A percentile compares a stretch with the other conserved stretches of the same genome.
phyloP scores from a whole-genome alignment of 805 yeast species.

The Ogataea methanolica region DNA sequence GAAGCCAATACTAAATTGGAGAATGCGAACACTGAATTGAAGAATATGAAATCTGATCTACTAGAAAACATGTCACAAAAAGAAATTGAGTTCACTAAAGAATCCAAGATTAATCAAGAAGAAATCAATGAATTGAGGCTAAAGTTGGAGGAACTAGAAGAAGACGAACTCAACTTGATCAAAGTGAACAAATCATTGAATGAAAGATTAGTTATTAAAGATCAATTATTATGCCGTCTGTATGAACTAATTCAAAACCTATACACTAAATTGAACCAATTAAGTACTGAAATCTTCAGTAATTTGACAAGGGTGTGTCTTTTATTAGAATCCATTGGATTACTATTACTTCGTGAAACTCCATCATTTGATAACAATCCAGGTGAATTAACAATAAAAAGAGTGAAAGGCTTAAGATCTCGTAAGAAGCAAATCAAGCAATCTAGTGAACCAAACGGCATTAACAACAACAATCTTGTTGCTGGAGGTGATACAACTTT shows the following conservation, averaged over 20 bases:
- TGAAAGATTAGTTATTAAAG: constrained; percentile 20
- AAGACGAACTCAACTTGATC: constrained; percentile 37
- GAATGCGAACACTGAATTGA: constrained; percentile 21
- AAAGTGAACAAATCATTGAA: constrained; percentile 37
- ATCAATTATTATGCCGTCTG: constrained; percentile 17
- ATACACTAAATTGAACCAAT: constrained; percentile 35
- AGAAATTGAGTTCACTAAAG: constrained; percentile 54
- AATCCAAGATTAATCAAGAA: constrained; percentile 43
- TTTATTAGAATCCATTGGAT: constrained; percentile 71
- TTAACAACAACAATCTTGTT: constrained; percentile 9
- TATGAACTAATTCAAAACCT: constrained; percentile 19
- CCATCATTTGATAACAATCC: constrained; percentile 25
- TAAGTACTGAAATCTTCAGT: constrained; percentile 34
- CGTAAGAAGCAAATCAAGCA: constrained; percentile 31
- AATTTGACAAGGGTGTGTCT: constrained; percentile 47
- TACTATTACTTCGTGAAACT: constrained; percentile 49
- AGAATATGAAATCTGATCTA: constrained; percentile 53
- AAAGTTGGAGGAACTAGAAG: constrained; percentile 48
- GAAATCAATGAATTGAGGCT: constrained; percentile 45
- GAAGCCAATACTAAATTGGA: constrained; percentile 11
- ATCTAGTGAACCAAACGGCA: constrained; percentile 11
- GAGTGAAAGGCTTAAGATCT: constrained; percentile 76
- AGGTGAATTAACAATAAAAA: constrained; percentile 46
- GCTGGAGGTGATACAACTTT: constrained; percentile 29
- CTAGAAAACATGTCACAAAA: constrained; percentile 64